Base-by-base conservation (phyloP, 1,284 basidiomycete species). In the Athelia sp. region DNA sequence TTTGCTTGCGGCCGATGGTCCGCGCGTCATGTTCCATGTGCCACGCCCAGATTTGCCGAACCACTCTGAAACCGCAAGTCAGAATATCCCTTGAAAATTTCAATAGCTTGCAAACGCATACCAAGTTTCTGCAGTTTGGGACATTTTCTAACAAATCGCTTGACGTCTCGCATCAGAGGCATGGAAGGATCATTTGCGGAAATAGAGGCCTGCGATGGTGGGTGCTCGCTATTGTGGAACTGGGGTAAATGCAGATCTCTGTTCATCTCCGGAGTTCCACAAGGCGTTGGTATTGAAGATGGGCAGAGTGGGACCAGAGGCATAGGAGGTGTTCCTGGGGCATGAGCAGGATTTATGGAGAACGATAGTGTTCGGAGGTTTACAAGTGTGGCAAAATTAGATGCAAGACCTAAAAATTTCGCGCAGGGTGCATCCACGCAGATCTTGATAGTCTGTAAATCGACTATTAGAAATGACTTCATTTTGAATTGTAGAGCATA, bases 131-230 rank as follows among this genome's bases (percentile, higher is more conserved):
- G 52, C 23, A 71, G 50, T 50, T 57, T 60, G 10, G 64, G 60
- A 48, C 63, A 69, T 49, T 66, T 64, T 45, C 65, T 61, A 31
- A 63, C 63, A 52, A 71, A 67, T 36, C 67, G 63, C 48, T 67
- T 68, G 46, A 71, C 58, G 47, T 71, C 69, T 43, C 69, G 58
- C 29, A 66, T 47, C 10, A 60, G 60, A 2, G 68, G 69, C 51
- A 70, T 59, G 15, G 63, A 64, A n/a, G 61, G 56, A 52, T 71
- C 68, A 31, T 46, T 50, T 38, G 53, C 32, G 3, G 50, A 17
- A 47, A 56, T 48, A 55, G 54, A 61, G 35, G 54, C 55, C 49
- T 60, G 58, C 26, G 47, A 57, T 46, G 59, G 54, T 51, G 58
- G 56, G 52, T 59, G 61, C 52, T 57, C 62, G 51, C 58, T 54